Base-by-base conservation (phyloP, 2,329 filamentous ascomycete species). In the Aaosphaeria pasadenensis region DNA sequence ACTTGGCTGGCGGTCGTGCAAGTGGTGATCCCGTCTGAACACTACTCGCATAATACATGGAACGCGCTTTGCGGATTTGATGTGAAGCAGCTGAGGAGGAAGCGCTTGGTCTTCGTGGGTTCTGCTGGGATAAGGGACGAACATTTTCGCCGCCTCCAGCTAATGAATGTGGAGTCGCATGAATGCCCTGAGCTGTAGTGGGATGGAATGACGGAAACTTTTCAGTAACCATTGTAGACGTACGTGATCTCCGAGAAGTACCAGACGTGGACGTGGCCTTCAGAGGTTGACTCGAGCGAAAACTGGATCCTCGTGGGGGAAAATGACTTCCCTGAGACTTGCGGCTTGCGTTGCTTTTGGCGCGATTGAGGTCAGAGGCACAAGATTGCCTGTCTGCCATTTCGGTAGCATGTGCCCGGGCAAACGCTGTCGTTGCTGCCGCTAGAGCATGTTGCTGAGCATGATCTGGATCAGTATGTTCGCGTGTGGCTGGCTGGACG, bases 41-140 rank as follows among this genome's bases (percentile, higher is more conserved):
- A 45, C 59, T 70, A 52, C 66, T 70, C 45, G 67, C 66, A 43
- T 69, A 70, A 48, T 69, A 70, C 66, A 70, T 70, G 28, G 67
- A 70, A 5, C 66, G 60, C 7, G 66, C 66, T 42, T 70, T 70
- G 24, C 66, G 57, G 30, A 70, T 69, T 40, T 68, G 64, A 42
- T 67, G 64, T n/a, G 64, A 67, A 4, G 60, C 53, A 28, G 57
- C 39, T 0, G 65, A 65, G 1, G 59, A 63, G 7, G 63, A 54
- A n/a, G 52, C 49, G 29, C 55, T 60, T 17, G 52, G 53, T n/a
- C 60, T 52, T 28, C 57, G 47, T 9, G 53, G 45, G 36, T 59
- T 64, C 2, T 56, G 52, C 17, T 67, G 63, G 6, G 63, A 61
- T 32, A 32, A 52, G 3, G 65, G 65, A 13, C 60, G 57, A 4